phyloP scores from a whole-genome alignment of 805 yeast genomes.

The Yamadazyma kitorensis region DNA sequence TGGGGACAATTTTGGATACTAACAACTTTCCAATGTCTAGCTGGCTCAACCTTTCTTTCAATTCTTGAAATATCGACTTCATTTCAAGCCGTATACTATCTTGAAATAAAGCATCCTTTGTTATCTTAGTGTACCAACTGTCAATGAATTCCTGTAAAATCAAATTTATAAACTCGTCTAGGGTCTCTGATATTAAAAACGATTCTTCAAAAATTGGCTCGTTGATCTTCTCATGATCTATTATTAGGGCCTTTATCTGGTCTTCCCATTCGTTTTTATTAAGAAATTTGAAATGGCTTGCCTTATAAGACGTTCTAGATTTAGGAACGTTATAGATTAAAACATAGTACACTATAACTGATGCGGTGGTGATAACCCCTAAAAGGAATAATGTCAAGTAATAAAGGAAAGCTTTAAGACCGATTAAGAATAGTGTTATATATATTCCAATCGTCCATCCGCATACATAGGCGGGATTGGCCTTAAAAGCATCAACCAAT shows the following conservation, averaged over 20 bases:
- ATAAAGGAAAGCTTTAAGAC: not conserved
- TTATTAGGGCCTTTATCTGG: not conserved
- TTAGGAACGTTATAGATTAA: constrained; percentile 5
- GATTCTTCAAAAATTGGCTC: constrained; percentile 44
- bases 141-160: constrained; percentile 52
- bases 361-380: constrained; percentile 1
- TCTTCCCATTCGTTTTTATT: constrained; percentile 6
- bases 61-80: constrained; percentile 33
- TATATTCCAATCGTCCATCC: too few species aligned
- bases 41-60: constrained; percentile 41
- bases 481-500: too few species aligned
- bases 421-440: constrained; percentile 1
- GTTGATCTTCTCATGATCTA: constrained; percentile 18
- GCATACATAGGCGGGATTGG: too few species aligned
- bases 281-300: constrained; percentile 9
- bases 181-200: constrained; percentile 48
- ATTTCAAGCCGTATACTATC: constrained; percentile 46
- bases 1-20: constrained; percentile 59
- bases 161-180: constrained; percentile 48
- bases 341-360: constrained; percentile 4
- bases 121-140: constrained; percentile 53
- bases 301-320: not conserved
- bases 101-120: constrained; percentile 28
- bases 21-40: constrained; percentile 57
- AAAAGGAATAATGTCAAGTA: constrained; percentile 1